A percentile compares a stretch with the other conserved stretches of the same genome.
phyloP scores from a whole-genome alignment of 352 stramenopile species.

The Thalassiosira hispida region DNA sequence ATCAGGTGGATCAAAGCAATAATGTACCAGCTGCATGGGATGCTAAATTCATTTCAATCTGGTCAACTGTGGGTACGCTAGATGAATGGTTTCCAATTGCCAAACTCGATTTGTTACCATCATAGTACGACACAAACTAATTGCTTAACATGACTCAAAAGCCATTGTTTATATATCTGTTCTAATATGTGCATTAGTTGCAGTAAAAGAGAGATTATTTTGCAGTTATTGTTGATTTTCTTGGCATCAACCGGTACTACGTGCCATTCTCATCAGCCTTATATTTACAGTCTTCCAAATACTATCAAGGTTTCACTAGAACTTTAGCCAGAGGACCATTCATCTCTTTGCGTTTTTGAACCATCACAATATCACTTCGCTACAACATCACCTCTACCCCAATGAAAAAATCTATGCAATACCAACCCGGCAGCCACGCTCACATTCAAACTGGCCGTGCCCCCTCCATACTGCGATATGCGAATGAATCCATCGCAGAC shows the following conservation, averaged over 20 bases:
- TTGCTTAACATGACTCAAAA: not conserved
- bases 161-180: too few species aligned
- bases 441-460: slow-evolving; percentile 95
- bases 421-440: slow-evolving; percentile 93
- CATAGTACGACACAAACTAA: not conserved
- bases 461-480: slow-evolving; percentile 93
- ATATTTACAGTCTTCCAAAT: too few species aligned
- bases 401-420: slow-evolving; percentile 89
- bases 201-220: too few species aligned
- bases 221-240: too few species aligned
- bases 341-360: not conserved
- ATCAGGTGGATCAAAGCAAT: not conserved
- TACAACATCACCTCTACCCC: slow-evolving; percentile 20
- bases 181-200: too few species aligned
- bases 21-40: slow-evolving; percentile 10
- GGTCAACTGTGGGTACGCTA: slow-evolving; percentile 43
- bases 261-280: too few species aligned
- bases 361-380: slow-evolving; percentile 55
- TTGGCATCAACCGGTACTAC: not conserved
- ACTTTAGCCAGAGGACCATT: too few species aligned
- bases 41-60: slow-evolving; percentile 47
- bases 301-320: too few species aligned
- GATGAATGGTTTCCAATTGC: slow-evolving; percentile 42
- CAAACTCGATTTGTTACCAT: slow-evolving; percentile 31
- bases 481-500: slow-evolving; percentile 93